Conservation (phyloP, 2,329 filamentous ascomycete species). For the Fusarium cyanostomum region DNA sequence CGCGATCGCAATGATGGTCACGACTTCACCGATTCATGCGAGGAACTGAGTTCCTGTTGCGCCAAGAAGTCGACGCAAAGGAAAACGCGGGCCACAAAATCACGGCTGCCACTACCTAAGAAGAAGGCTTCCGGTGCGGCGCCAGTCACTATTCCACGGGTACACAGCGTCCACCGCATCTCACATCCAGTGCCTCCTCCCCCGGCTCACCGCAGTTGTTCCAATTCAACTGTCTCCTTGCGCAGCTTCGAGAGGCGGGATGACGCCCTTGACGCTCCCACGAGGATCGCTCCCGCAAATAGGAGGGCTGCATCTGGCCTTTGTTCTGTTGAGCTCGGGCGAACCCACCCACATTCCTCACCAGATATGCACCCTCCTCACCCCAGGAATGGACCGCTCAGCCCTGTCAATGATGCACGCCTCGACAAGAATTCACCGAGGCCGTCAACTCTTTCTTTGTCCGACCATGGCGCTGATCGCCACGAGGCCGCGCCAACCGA, state of each 20-base stretch:
- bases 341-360: conserved; percentile 35
- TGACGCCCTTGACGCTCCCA: conserved; percentile 44
- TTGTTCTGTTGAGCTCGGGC: conserved; percentile 45
- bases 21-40: conserved; percentile 27
- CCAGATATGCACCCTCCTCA: conserved; percentile 32
- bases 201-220: conserved; percentile 50
- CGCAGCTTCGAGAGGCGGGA: conserved; percentile 54
- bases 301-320: conserved; percentile 45
- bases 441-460: conserved; percentile 39
- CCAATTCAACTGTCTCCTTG: conserved; percentile 56
- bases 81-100: conserved; percentile 27
- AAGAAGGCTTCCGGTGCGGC: conserved; percentile 19
- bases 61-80: conserved; percentile 27
- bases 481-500: conserved; percentile 20
- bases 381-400: conserved; percentile 31
- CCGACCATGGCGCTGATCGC: conserved; percentile 24
- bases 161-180: conserved; percentile 53
- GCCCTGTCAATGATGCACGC: conserved; percentile 7
- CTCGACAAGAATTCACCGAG: conserved; percentile 11
- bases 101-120: conserved; percentile 38
- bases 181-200: conserved; percentile 51
- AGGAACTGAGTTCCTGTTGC: conserved; percentile 32
- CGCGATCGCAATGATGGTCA: conserved; percentile 24
- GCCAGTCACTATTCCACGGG: conserved; percentile 47
- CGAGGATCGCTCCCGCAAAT: conserved; percentile 36